phyloP scores from a whole-genome alignment of 495 filamentous ascomycete genomes.

The Lophiotrema nucula region DNA sequence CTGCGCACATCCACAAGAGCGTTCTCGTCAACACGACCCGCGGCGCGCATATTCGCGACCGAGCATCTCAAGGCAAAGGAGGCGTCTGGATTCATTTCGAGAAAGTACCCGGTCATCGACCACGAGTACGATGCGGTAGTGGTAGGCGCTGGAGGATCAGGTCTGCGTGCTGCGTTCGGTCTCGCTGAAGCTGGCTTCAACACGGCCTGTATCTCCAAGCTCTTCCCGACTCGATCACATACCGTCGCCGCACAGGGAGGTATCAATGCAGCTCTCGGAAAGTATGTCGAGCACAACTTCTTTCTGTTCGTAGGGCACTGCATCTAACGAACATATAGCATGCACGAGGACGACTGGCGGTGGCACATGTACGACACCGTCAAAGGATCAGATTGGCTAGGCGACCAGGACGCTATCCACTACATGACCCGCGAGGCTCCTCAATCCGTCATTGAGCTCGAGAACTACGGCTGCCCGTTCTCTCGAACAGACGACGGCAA shows the following conservation, averaged over 20 bases:
- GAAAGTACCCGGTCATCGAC: slow-evolving; percentile 84
- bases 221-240: slow-evolving; percentile 93
- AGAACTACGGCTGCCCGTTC: slow-evolving; percentile 97
- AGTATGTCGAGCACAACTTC: slow-evolving; percentile 60
- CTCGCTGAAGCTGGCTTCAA: slow-evolving; percentile 97
- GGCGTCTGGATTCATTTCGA: slow-evolving; percentile 75
- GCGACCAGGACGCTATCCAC: slow-evolving; percentile 98
- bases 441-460: slow-evolving; percentile 85
- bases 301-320: too few species aligned
- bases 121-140: slow-evolving; percentile 78
- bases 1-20: slow-evolving; percentile 26
- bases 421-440: slow-evolving; percentile 98
- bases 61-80: slow-evolving; percentile 87
- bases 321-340: too few species aligned
- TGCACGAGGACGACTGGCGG: slow-evolving; percentile 92
- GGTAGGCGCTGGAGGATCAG: slow-evolving; percentile 89
- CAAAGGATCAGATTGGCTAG: slow-evolving; percentile 97
- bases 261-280: slow-evolving; percentile 95
- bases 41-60: slow-evolving; percentile 77
- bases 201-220: slow-evolving; percentile 96
- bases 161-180: slow-evolving; percentile 92
- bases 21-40: slow-evolving; percentile 83
- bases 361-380: slow-evolving; percentile 99
- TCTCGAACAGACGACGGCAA: slow-evolving; percentile 95
- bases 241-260: slow-evolving; percentile 93